These are phyloP conservation scores for Potentilla sterilis DNA, from an alignment of 306 rosid species.

Conservation along the genomic window DNA sequence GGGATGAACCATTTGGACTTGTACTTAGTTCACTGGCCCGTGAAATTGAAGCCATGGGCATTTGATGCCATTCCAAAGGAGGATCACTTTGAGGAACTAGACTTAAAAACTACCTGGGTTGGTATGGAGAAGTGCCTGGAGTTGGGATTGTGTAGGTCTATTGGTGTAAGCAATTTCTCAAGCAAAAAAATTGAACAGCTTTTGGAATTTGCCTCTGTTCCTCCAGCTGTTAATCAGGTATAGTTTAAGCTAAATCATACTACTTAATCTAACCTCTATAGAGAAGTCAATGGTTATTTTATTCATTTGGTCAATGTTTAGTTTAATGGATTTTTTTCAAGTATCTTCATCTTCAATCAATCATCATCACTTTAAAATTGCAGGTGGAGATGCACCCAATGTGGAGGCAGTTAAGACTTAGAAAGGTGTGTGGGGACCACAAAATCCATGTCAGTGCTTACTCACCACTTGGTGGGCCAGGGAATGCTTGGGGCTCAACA, in stretches of 20 bases:
- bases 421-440: constrained; percentile 59
- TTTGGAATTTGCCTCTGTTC: constrained; percentile 55
- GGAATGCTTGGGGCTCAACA: constrained; percentile 87
- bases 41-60: constrained; percentile 82
- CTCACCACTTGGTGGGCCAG: constrained; percentile 91
- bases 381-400: constrained; percentile 91
- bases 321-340: background rate
- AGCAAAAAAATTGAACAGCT: constrained; percentile 53
- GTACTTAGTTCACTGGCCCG: constrained; percentile 97
- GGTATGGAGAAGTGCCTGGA: constrained; percentile 86
- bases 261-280: background rate
- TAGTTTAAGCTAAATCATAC: background rate
- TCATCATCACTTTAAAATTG: background rate
- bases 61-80: constrained; percentile 64
- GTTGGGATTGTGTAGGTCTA: constrained; percentile 68
- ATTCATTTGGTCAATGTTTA: background rate
- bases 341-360: background rate
- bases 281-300: background rate
- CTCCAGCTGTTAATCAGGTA: constrained; percentile 86
- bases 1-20: constrained; percentile 79
- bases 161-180: constrained; percentile 96
- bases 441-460: constrained; percentile 80
- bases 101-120: constrained; percentile 66
- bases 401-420: constrained; percentile 72
- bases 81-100: constrained; percentile 70